Evolutionary conservation across 225 moss, liverwort and hornwort species (phyloP).

Genomic region (Lunularia cruciata): DNA sequence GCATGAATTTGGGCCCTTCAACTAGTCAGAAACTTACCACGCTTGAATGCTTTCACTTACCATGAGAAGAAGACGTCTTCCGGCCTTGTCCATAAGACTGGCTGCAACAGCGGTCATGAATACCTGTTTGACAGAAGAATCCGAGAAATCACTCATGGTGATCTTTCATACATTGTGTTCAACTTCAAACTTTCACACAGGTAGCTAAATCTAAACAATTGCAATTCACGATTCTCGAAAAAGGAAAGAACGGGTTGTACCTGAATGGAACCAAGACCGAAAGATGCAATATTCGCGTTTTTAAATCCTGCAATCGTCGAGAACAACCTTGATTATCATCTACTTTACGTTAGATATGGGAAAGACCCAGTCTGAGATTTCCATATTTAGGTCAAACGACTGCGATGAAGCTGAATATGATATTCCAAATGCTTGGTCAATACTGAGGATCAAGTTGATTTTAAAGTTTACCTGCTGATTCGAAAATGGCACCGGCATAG

Average conservation of each 20-base stretch:
- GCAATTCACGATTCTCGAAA: background rate
- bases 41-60: slow-evolving; percentile 9
- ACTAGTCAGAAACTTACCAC: no score
- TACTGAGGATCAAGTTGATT: no score
- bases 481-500: slow-evolving; percentile 45
- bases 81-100: slow-evolving; percentile 54
- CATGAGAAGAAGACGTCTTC: slow-evolving; percentile 52
- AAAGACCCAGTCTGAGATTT: background rate
- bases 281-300: slow-evolving; percentile 38
- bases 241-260: slow-evolving; percentile 12
- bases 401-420: no score
- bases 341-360: background rate
- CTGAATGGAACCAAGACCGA: slow-evolving; percentile 46
- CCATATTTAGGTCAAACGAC: no score
- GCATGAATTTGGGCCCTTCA: background rate
- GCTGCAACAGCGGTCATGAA: slow-evolving; percentile 49
- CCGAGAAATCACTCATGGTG: no score
- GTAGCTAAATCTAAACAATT: background rate
- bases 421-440: background rate
- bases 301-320: slow-evolving; percentile 29
- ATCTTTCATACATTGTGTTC: background rate
- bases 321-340: no score
- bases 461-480: slow-evolving; percentile 39
- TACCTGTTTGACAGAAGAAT: slow-evolving; percentile 31
- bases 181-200: background rate